phyloP scores from a whole-genome alignment of 345 rosid genomes.

The Citrus maxima region DNA sequence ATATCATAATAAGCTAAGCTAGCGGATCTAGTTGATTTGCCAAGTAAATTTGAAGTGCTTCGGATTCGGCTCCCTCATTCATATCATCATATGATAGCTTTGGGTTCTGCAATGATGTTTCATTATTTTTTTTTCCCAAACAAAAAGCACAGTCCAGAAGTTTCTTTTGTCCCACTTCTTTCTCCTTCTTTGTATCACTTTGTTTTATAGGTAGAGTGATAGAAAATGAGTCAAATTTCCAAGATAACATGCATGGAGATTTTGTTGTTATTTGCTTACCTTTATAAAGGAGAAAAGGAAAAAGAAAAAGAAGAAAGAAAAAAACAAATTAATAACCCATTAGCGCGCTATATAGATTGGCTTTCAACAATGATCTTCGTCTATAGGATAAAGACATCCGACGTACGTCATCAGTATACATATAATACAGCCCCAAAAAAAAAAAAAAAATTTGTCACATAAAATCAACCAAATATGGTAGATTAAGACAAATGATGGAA shows the following conservation, averaged over 20 bases:
- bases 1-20: no score
- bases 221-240: neutral
- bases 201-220: neutral
- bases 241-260: neutral
- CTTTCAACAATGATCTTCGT: no score
- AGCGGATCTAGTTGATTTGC: neutral
- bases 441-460: no score
- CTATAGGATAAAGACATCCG: no score
- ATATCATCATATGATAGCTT: neutral
- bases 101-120: neutral
- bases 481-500: no score
- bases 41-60: neutral
- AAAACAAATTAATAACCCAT: no score
- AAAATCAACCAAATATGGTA: no score
- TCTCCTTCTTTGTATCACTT: neutral
- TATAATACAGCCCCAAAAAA: no score
- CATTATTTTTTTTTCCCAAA: neutral
- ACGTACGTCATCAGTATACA: no score
- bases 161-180: conserved; percentile 26
- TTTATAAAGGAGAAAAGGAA: neutral
- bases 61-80: neutral
- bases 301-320: neutral
- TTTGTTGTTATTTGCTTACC: neutral
- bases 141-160: conserved; percentile 23
- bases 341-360: neutral